Percentiles rank a stretch among this genome's conserved stretches.
Evolutionary conservation across 2,329 filamentous ascomycete species (phyloP).

Genomic region (Clonostachys byssicola): DNA sequence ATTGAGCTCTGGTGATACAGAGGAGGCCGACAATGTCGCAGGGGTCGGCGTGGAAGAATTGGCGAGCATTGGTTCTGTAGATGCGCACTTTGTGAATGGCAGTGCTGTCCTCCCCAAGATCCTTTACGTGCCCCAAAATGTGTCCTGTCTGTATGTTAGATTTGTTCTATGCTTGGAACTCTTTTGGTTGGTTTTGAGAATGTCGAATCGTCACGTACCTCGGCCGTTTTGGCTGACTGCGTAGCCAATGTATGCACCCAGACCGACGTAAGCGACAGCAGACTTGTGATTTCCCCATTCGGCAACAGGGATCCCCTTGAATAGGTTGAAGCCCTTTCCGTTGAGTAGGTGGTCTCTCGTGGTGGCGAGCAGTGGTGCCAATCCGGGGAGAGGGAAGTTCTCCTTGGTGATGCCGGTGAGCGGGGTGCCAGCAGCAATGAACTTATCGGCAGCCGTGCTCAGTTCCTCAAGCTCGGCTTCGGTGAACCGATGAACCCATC

Average conservation of each 20-base stretch:
- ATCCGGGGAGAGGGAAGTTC: conserved; percentile 25
- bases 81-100: conserved; percentile 86
- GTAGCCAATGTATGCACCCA: conserved; percentile 81
- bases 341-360: conserved; percentile 46
- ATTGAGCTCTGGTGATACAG: conserved; percentile 70
- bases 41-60: conserved; percentile 65
- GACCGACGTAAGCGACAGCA: conserved; percentile 82
- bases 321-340: conserved; percentile 85
- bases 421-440: conserved; percentile 57
- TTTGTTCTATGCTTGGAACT: too few relatives aligned
- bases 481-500: conserved; percentile 70
- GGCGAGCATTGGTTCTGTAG: conserved; percentile 75
- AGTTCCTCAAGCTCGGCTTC: conserved; percentile 63
- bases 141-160: conserved; percentile 46
- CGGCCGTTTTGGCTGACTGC: conserved; percentile 82
- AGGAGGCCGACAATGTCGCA: conserved; percentile 78
- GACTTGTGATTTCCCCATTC: conserved; percentile 77
- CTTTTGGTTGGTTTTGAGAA: too few relatives aligned
- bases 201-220: too few relatives aligned
- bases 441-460: conserved; percentile 59
- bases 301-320: conserved; percentile 77
- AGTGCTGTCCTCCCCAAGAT: conserved; percentile 74
- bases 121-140: conserved; percentile 85
- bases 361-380: too few relatives aligned
- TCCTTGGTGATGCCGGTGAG: conserved; percentile 62